These are phyloP conservation scores for Orbilia quercus DNA, from an alignment of 2,329 filamentous ascomycete species.

Conservation along the genomic window DNA sequence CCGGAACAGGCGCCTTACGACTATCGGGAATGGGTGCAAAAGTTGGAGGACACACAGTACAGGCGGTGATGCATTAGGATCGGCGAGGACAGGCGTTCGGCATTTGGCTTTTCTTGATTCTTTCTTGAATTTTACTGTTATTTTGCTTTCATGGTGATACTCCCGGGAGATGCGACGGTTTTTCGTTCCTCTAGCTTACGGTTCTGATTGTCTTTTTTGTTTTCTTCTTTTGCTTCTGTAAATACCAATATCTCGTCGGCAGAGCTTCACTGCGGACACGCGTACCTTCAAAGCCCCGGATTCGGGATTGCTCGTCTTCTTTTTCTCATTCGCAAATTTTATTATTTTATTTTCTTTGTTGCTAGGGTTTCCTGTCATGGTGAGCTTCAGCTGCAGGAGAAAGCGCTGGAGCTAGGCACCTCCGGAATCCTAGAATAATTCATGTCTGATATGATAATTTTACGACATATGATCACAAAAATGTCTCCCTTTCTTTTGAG, in stretches of 20 bases:
- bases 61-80: conserved; percentile 52
- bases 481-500: conserved; percentile 5
- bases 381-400: conserved; percentile 7
- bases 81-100: conserved; percentile 53
- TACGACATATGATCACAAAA: conserved; percentile 13
- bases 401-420: conserved; percentile 3
- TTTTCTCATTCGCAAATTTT: conserved; percentile 5
- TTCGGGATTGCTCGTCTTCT: conserved; percentile 11
- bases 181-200: conserved; percentile 15
- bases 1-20: conserved; percentile 50
- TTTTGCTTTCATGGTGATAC: conserved; percentile 39
- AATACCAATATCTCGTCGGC: conserved; percentile 29
- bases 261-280: conserved; percentile 14
- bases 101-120: conserved; percentile 36
- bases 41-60: conserved; percentile 50
- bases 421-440: conserved; percentile 1
- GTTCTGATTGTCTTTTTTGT: conserved; percentile 12
- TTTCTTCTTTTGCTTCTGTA: conserved; percentile 48
- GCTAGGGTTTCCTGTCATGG: background rate
- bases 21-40: conserved; percentile 55
- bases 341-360: conserved; percentile 4
- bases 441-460: conserved; percentile 19
- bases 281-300: conserved; percentile 15
- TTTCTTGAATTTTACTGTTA: conserved; percentile 18
- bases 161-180: conserved; percentile 42